Conservation (phyloP, 2,329 filamentous ascomycete genomes). For the Fusarium tjaetaba region DNA sequence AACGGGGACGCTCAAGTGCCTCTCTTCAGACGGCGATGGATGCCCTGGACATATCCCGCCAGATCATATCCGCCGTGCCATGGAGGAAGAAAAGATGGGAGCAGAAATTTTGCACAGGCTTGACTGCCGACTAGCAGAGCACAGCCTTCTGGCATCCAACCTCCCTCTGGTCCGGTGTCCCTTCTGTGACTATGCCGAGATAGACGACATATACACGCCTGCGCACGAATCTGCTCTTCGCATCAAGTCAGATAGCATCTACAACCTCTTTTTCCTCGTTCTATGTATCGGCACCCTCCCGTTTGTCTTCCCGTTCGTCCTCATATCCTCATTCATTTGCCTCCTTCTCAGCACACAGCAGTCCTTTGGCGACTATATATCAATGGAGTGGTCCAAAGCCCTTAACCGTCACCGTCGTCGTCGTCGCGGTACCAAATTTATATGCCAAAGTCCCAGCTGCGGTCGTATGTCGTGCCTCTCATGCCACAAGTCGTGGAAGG, state of each 20-base stretch:
- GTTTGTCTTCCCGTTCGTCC: slow-evolving; percentile 63
- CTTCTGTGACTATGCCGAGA: slow-evolving; percentile 91
- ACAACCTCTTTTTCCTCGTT: slow-evolving; percentile 60
- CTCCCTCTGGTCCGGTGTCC: slow-evolving; percentile 85
- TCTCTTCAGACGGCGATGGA: slow-evolving; percentile 77
- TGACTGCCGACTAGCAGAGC: slow-evolving; percentile 80
- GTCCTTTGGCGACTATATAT: slow-evolving; percentile 54
- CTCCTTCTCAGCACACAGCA: slow-evolving; percentile 56
- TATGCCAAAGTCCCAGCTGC: slow-evolving; percentile 77
- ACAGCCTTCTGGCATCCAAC: slow-evolving; percentile 76
- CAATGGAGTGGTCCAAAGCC: slow-evolving; percentile 65
- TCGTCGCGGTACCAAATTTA: slow-evolving; percentile 79
- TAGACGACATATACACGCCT: slow-evolving; percentile 79
- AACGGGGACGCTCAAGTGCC: slow-evolving; percentile 80
- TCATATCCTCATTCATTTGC: slow-evolving; percentile 58
- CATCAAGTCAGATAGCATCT: slow-evolving; percentile 62
- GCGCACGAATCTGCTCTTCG: slow-evolving; percentile 63
- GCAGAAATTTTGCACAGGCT: slow-evolving; percentile 78
- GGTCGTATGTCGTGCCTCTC: slow-evolving; percentile 78
- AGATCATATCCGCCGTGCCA: slow-evolving; percentile 75
- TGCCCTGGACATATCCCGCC: slow-evolving; percentile 80
- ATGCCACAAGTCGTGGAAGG: slow-evolving; percentile 84
- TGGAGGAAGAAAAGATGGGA: slow-evolving; percentile 75
- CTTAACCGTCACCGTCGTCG: slow-evolving; percentile 75
- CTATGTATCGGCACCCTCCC: slow-evolving; percentile 65